These are phyloP conservation scores for Penicillium coffeae DNA, from an alignment of 495 filamentous ascomycete genomes.

Conservation along the genomic window DNA sequence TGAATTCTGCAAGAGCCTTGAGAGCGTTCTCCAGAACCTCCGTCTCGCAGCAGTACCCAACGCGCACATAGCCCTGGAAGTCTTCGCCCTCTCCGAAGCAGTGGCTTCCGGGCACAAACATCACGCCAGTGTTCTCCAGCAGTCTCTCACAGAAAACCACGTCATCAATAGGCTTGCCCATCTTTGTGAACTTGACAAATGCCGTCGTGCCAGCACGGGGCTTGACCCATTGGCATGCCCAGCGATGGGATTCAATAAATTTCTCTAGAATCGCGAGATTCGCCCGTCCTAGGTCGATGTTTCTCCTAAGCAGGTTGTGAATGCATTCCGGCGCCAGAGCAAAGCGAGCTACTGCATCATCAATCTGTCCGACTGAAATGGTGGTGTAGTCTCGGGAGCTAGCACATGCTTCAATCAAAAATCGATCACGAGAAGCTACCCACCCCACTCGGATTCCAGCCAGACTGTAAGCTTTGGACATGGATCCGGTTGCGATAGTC, in stretches of 20 bases:
- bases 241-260: slow-evolving; percentile 62
- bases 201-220: slow-evolving; percentile 82
- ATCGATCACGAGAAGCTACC: slow-evolving; percentile 64
- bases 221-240: slow-evolving; percentile 66
- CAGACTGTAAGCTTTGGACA: slow-evolving; percentile 83
- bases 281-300: slow-evolving; percentile 63
- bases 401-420: slow-evolving; percentile 63
- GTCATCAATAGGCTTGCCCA: slow-evolving; percentile 67
- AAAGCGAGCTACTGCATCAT: slow-evolving; percentile 74
- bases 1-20: slow-evolving; percentile 56
- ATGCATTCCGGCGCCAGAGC: slow-evolving; percentile 63
- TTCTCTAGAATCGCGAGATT: slow-evolving; percentile 66
- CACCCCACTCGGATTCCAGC: slow-evolving; percentile 82
- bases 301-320: slow-evolving; percentile 63
- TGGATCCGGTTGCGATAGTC: slow-evolving; percentile 70
- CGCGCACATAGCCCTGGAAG: slow-evolving; percentile 73
- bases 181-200: slow-evolving; percentile 64
- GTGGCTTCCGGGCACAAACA: slow-evolving; percentile 70
- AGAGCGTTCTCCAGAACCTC: slow-evolving; percentile 65
- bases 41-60: slow-evolving; percentile 76
- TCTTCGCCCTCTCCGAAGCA: slow-evolving; percentile 72
- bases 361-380: slow-evolving; percentile 78
- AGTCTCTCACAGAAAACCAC: slow-evolving; percentile 67
- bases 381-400: slow-evolving; percentile 76
- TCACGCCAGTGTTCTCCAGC: slow-evolving; percentile 66